Conservation (phyloP, 495 filamentous ascomycete genomes). For the Physcia stellaris region DNA sequence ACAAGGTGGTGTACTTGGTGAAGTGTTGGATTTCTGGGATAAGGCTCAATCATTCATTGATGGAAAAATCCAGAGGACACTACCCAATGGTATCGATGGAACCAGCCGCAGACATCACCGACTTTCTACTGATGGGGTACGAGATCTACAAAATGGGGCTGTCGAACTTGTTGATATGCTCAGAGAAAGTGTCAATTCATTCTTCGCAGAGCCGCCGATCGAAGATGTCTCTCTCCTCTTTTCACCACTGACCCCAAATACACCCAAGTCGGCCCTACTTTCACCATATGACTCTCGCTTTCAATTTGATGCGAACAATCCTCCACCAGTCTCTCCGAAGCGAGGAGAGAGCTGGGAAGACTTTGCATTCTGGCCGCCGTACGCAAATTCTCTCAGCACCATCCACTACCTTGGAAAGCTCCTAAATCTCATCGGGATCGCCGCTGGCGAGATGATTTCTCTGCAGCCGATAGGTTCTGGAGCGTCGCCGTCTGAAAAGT, state of each 20-base stretch:
- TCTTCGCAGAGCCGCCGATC: conserved; percentile 81
- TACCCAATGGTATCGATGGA: conserved; percentile 75
- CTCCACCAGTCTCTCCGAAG: conserved; percentile 62
- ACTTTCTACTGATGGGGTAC: conserved; percentile 55
- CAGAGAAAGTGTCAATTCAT: conserved; percentile 57
- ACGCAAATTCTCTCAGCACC: conserved; percentile 77
- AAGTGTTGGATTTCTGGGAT: conserved; percentile 89
- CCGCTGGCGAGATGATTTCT: conserved; percentile 74
- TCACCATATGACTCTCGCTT: conserved; percentile 50
- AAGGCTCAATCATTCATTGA: conserved; percentile 82
- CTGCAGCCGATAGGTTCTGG: conserved; percentile 48
- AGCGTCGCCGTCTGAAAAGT: conserved; percentile 43
- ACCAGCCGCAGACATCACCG: conserved; percentile 72
- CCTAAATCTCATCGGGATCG: conserved; percentile 64
- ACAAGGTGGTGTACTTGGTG: conserved; percentile 65
- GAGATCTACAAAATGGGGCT: conserved; percentile 61
- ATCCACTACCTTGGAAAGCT: conserved; percentile 76
- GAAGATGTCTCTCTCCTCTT: conserved; percentile 80
- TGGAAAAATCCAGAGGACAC: conserved; percentile 62
- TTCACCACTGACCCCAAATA: conserved; percentile 60
- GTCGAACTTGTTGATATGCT: conserved; percentile 71
- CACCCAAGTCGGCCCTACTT: conserved; percentile 49
- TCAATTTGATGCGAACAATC: conserved; percentile 60
- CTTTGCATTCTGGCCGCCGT: conserved; percentile 92
- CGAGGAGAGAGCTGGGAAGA: conserved; percentile 79